Evolutionary conservation across 1,284 basidiomycete genomes (phyloP), one percentile per base, ranked within the genome.

Genomic region (Ceratobasidium sp.): DNA sequence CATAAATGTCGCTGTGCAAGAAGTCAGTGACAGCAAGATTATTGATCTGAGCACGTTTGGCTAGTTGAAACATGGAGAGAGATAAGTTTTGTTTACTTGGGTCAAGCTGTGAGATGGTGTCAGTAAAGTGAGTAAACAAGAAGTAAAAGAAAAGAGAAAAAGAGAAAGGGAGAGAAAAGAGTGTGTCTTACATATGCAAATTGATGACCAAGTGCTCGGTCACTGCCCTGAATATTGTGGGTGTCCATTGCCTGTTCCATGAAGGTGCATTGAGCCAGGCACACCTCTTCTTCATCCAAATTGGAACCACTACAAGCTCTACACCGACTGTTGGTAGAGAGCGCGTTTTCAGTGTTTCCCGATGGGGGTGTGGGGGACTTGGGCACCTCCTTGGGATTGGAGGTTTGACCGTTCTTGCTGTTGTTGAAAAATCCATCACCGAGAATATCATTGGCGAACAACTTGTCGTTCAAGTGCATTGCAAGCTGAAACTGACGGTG

Each of bases 151-250:
- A 56, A 8, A 14, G 17, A 31, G 15, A 22, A 22, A 4, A 29
- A 41, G 51, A 11, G 11, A 22, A 53, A 4, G 24, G 22, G 1
- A n/a, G n/a, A n/a, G n/a, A n/a, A n/a, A n/a, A n/a, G 14, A 33
- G n/a, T n/a, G n/a, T n/a, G 19, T 29, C 54, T 56, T 31, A 56
- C 54, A 56, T 56, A 2, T 0, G 54, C 54, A 29, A 56, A 56
- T 17, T 31, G 54, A 17, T 17, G 54, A 11, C 54, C 54, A 7
- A 8, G 54, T 14, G 27, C 27, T 24, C 54, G 54, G 15, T 27
- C 2, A 0, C 15, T 7, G 2, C 54, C 54, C 0, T 14, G 54
- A 31, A 56, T 56, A 31, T 33, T 56, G 19, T 56, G 14, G 7
- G 27, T 29, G 33, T 56, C 54, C 54, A 56, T 1, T 2, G 1